Evolutionary conservation across 352 stramenopile genomes (phyloP).

Genomic region (Phytophthora foliorum): DNA sequence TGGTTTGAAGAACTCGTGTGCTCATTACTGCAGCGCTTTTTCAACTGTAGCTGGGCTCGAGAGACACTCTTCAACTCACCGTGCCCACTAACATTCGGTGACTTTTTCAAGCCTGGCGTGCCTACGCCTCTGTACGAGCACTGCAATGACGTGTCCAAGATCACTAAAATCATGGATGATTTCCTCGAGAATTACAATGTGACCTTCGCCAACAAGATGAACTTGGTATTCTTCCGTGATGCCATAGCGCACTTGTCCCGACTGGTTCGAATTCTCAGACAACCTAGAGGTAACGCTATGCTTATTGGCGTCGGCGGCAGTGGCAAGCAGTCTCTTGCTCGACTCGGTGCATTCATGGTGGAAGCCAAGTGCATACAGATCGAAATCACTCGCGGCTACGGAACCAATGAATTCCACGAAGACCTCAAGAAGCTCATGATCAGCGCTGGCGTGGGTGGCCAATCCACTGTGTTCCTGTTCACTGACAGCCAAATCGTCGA

Average conservation of each 20-base stretch:
- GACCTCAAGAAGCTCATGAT: slow-evolving; percentile 96
- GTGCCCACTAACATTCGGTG: slow-evolving; percentile 92
- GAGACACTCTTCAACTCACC: slow-evolving; percentile 91
- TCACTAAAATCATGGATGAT: slow-evolving; percentile 92
- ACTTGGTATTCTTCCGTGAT: slow-evolving; percentile 96
- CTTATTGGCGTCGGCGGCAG: slow-evolving; percentile 95
- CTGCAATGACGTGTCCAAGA: slow-evolving; percentile 80
- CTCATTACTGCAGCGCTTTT: slow-evolving; percentile 79
- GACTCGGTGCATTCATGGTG: slow-evolving; percentile 92
- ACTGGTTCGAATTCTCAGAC: slow-evolving; percentile 91
- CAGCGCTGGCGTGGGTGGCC: slow-evolving; percentile 88
- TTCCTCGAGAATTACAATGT: slow-evolving; percentile 96
- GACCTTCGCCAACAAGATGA: slow-evolving; percentile 94
- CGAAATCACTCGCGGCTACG: slow-evolving; percentile 94
- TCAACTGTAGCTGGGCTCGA: slow-evolving; percentile 80
- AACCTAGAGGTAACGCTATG: slow-evolving; percentile 96
- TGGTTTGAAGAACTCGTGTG: slow-evolving; percentile 94
- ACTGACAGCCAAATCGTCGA: slow-evolving; percentile 96
- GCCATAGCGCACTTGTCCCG: slow-evolving; percentile 92
- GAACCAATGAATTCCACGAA: slow-evolving; percentile 92
- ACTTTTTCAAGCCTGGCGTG: slow-evolving; percentile 92
- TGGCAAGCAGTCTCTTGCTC: slow-evolving; percentile 94
- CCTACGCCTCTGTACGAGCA: slow-evolving; percentile 88
- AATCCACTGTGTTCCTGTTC: slow-evolving; percentile 93
- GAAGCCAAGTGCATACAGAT: slow-evolving; percentile 94